These are phyloP conservation scores for Kodamaea kakaduensis DNA, from an alignment of 805 yeast species.

Conservation along the genomic window DNA sequence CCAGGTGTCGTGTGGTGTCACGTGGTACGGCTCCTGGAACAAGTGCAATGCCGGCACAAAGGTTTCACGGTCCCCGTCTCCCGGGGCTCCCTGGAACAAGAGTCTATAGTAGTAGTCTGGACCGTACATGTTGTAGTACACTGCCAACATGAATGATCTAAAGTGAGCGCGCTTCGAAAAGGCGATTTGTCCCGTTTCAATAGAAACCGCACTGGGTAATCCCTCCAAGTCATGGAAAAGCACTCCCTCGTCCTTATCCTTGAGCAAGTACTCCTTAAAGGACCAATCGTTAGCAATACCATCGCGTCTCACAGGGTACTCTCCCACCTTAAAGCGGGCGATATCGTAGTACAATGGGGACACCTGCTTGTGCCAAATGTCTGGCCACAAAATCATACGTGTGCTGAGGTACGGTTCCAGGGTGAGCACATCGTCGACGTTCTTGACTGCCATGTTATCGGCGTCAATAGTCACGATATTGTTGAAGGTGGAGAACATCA, in stretches of 20 bases:
- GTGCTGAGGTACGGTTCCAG: conserved; percentile 23
- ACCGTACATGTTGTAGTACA: conserved; percentile 34
- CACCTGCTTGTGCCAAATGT: conserved; percentile 30
- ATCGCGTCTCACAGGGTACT: conserved; percentile 21
- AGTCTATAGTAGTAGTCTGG: conserved; percentile 25
- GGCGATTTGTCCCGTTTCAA: conserved; percentile 36
- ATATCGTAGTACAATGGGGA: conserved; percentile 32
- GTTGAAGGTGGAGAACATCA: conserved; percentile 32
- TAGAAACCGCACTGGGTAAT: conserved; percentile 24
- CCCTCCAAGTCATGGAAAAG: conserved; percentile 33
- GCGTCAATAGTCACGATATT: conserved; percentile 31
- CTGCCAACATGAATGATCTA: conserved; percentile 25
- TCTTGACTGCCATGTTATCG: conserved; percentile 30
- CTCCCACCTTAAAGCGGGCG: conserved; percentile 28
- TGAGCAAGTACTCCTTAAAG: conserved; percentile 19
- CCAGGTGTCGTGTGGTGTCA: conserved; percentile 20
- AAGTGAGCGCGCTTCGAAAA: conserved; percentile 32
- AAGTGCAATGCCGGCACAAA: conserved; percentile 36
- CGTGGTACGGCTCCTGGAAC: conserved; percentile 32
- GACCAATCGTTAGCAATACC: conserved; percentile 26
- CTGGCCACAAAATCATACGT: conserved; percentile 35
- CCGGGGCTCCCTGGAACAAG: conserved; percentile 34
- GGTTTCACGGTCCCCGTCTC: conserved; percentile 36
- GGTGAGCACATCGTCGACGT: conserved; percentile 25
- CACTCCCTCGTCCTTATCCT: conserved; percentile 16